These are phyloP conservation scores for Oryza brachyantha DNA, from an alignment of 176 grass and related monocot genomes.

Conservation along the genomic window DNA sequence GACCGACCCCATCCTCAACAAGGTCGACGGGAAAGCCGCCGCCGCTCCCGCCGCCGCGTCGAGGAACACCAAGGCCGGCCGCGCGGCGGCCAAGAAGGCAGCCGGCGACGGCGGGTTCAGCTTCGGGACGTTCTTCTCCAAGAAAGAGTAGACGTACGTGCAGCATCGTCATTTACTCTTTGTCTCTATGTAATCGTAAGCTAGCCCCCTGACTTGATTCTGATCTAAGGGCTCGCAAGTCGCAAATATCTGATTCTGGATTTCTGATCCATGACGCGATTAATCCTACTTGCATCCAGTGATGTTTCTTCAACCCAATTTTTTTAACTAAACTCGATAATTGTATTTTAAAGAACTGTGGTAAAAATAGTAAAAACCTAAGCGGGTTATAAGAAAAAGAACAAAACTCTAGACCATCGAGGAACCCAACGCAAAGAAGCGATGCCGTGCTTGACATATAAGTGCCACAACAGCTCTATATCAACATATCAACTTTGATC, in stretches of 20 bases:
- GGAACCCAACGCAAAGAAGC: no score
- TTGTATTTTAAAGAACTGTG: no score
- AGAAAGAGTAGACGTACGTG: conserved; percentile 21
- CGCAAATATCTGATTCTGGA: neutral
- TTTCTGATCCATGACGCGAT: neutral
- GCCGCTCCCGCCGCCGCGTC: neutral
- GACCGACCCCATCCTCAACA: conserved; percentile 45
- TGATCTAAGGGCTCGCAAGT: neutral
- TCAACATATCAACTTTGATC: neutral
- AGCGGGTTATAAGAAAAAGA: no score
- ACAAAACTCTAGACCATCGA: no score
- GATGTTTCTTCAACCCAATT: neutral
- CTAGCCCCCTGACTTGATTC: neutral
- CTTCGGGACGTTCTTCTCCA: conserved; percentile 27
- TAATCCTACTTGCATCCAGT: neutral
- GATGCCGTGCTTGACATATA: no score
- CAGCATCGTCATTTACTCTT: neutral
- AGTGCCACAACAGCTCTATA: no score
- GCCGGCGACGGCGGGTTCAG: neutral
- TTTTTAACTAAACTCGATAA: no score
- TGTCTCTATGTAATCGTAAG: neutral
- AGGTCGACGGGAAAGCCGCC: conserved; percentile 16
- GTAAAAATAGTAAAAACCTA: no score
- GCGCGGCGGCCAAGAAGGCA: neutral
- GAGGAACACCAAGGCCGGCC: neutral